These are phyloP conservation scores for Lycium barbarum DNA, from an alignment of 257 asterid genomes.

Conservation along the genomic window DNA sequence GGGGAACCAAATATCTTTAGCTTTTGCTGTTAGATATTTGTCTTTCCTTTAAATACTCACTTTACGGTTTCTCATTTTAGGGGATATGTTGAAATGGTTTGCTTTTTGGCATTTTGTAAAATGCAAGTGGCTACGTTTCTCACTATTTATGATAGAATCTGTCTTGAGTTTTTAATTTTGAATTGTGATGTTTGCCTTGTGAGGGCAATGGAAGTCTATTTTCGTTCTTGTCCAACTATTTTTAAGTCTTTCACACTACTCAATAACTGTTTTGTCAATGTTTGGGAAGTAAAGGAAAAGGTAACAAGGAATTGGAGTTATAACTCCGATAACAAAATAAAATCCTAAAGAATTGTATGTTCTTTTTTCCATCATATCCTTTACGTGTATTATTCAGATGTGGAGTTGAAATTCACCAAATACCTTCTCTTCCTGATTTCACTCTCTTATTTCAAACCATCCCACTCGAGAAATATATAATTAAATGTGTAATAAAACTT, in stretches of 20 bases:
- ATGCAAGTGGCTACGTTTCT: background rate
- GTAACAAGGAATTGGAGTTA: background rate
- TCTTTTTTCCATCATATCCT: too few relatives aligned
- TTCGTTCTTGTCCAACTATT: background rate
- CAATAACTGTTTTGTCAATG: background rate
- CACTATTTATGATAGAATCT: background rate
- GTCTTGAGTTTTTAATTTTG: background rate
- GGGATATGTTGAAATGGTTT: background rate
- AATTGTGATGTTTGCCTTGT: constrained; percentile 3
- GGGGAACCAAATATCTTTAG: background rate
- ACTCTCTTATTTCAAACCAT: background rate
- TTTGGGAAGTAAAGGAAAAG: background rate
- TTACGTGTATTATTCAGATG: too few relatives aligned
- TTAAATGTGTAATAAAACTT: background rate
- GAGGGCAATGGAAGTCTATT: background rate
- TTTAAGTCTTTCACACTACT: background rate
- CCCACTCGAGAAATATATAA: background rate
- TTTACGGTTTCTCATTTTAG: background rate
- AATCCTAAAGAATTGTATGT: too few relatives aligned
- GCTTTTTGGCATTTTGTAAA: constrained; percentile 14
- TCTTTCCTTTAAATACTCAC: background rate
- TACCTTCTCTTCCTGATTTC: too few relatives aligned
- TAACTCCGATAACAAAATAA: background rate
- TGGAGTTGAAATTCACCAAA: too few relatives aligned
- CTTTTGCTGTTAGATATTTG: constrained; percentile 5